Conservation (phyloP, 805 yeast species). For the Wickerhamomyces canadensis region DNA sequence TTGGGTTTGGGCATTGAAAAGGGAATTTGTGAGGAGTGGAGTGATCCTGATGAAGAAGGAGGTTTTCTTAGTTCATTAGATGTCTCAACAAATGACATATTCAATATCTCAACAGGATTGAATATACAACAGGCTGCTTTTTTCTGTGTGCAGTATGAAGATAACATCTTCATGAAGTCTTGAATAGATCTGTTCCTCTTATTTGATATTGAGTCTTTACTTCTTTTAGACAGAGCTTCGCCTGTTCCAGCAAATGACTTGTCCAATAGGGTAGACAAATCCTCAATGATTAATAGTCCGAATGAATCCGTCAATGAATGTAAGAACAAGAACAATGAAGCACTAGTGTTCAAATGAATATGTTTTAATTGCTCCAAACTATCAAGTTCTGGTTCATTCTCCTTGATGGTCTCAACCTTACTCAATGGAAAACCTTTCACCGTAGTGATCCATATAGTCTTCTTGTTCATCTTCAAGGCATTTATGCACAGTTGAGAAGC, state of each 20-base stretch:
- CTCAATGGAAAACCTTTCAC: constrained; percentile 8
- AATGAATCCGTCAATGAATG: constrained; percentile 6
- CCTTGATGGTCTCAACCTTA: neutral
- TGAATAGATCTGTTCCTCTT: constrained; percentile 9
- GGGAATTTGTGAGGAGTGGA: constrained; percentile 1
- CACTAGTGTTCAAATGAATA: constrained; percentile 6
- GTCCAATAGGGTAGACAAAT: constrained; percentile 13
- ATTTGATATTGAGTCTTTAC: constrained; percentile 2
- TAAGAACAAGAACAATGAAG: constrained; percentile 11
- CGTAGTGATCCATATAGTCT: constrained; percentile 21
- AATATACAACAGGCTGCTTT: constrained; percentile 14
- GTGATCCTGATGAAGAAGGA: neutral
- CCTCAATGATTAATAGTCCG: constrained; percentile 20
- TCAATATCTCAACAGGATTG: constrained; percentile 12
- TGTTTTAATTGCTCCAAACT: constrained; percentile 1
- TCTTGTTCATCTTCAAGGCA: constrained; percentile 10
- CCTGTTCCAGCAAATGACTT: constrained; percentile 12
- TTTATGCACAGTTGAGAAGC: constrained; percentile 10
- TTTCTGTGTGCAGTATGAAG: constrained; percentile 11
- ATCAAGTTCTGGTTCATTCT: neutral
- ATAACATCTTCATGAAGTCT: constrained; percentile 13
- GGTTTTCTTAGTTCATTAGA: neutral
- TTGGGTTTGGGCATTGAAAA: constrained; percentile 4
- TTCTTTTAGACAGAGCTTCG: constrained; percentile 1
- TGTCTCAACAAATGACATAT: constrained; percentile 20